phyloP scores from a whole-genome alignment of 164 flowering plant species.

The Santalum album region DNA sequence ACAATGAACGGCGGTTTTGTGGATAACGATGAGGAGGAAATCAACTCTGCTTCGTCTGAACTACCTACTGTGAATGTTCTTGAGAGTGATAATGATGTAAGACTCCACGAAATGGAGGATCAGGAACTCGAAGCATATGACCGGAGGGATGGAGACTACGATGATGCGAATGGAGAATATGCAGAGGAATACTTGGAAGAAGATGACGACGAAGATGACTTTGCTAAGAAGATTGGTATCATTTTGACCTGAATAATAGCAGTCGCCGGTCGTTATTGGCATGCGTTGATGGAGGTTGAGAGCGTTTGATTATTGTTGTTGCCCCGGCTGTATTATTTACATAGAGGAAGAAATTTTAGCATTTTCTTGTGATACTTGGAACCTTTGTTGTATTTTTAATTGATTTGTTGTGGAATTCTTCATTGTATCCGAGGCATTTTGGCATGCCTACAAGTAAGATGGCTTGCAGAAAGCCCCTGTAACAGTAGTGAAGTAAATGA shows the following conservation, averaged over 20 bases:
- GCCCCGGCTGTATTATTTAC: background rate
- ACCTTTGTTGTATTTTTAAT: background rate
- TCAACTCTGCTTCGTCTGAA: conserved; percentile 18
- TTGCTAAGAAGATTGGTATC: conserved; percentile 76
- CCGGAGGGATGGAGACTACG: conserved; percentile 42
- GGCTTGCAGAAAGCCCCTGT: no score
- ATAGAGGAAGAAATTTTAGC: background rate
- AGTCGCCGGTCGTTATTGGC: no score
- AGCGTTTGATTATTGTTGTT: background rate
- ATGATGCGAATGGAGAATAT: conserved; percentile 47
- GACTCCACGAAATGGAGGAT: conserved; percentile 24
- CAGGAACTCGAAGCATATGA: conserved; percentile 45
- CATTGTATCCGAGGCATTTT: background rate
- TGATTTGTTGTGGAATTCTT: background rate
- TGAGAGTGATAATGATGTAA: conserved; percentile 34
- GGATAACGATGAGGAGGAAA: conserved; percentile 16
- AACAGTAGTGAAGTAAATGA: no score
- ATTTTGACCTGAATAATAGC: conserved; percentile 14
- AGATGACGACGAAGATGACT: conserved; percentile 64
- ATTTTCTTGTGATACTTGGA: background rate
- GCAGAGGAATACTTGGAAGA: conserved; percentile 61
- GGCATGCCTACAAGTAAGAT: background rate
- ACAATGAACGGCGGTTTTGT: conserved; percentile 8
- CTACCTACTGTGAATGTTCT: conserved; percentile 6
- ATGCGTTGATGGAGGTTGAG: background rate